These are phyloP conservation scores for Colletotrichum kahawae DNA, from an alignment of 2,329 filamentous ascomycete species.

Conservation along the genomic window DNA sequence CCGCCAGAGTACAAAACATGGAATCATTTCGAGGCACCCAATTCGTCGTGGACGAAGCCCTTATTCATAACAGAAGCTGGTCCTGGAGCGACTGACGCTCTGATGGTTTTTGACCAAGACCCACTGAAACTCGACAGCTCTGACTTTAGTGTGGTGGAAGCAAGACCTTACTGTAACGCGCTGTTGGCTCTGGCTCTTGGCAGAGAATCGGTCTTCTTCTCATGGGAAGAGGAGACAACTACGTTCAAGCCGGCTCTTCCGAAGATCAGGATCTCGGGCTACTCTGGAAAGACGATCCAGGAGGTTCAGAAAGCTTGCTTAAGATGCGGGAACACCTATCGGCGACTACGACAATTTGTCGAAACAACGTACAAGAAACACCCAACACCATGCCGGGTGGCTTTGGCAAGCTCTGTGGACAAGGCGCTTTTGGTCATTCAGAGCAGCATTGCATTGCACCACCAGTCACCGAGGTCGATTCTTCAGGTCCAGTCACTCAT, in stretches of 20 bases:
- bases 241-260: conserved; percentile 57
- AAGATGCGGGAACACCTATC: conserved; percentile 51
- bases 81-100: conserved; percentile 68
- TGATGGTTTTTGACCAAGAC: conserved; percentile 49
- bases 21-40: conserved; percentile 64
- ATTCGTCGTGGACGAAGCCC: conserved; percentile 44
- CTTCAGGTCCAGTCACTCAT: conserved; percentile 58
- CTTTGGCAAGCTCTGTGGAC: conserved; percentile 55
- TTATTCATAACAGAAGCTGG: conserved; percentile 74
- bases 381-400: conserved; percentile 52
- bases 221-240: conserved; percentile 57
- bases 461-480: conserved; percentile 49
- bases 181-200: conserved; percentile 73
- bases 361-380: conserved; percentile 49
- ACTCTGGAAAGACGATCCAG: conserved; percentile 54
- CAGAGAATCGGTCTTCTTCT: conserved; percentile 74
- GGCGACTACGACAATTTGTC: conserved; percentile 51
- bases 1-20: conserved; percentile 65
- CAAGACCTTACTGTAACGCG: conserved; percentile 56
- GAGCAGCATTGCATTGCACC: conserved; percentile 49
- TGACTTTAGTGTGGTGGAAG: conserved; percentile 49
- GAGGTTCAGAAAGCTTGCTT: conserved; percentile 53
- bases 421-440: conserved; percentile 55
- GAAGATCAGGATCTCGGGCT: conserved; percentile 59
- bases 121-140: conserved; percentile 42